Conservation (phyloP, 345 rosid genomes). For the Syzygium oleosum region DNA sequence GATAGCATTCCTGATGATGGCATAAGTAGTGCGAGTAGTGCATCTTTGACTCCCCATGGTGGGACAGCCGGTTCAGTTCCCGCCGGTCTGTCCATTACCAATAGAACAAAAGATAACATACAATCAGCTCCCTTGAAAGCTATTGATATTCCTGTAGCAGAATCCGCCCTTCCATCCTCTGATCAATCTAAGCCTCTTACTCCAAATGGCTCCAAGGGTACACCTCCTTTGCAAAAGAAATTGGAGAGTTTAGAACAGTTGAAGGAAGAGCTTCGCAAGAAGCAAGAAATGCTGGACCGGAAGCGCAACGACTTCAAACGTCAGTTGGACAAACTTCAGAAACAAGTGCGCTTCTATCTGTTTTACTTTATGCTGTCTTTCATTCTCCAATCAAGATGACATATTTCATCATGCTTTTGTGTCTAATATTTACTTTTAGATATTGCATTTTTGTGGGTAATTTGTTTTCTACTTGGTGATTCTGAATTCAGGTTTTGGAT, state of each 20-base stretch:
- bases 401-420: neutral
- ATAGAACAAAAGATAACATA: constrained; percentile 44
- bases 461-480: neutral
- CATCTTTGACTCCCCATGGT: constrained; percentile 30
- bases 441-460: neutral
- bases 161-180: constrained; percentile 22
- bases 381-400: neutral
- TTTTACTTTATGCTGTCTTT: neutral
- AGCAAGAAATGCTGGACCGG: constrained; percentile 87
- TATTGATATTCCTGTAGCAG: constrained; percentile 22
- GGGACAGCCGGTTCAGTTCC: constrained; percentile 25
- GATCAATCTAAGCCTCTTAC: constrained; percentile 40
- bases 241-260: constrained; percentile 62
- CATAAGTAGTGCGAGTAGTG: constrained; percentile 26
- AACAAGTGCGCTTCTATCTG: constrained; percentile 10
- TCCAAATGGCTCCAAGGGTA: constrained; percentile 44
- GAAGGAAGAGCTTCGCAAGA: constrained; percentile 83
- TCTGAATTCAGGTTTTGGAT: neutral
- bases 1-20: constrained; percentile 71
- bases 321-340: constrained; percentile 58
- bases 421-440: neutral
- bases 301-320: constrained; percentile 73
- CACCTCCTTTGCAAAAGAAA: constrained; percentile 61
- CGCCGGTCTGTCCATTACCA: constrained; percentile 23
- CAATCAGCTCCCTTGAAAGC: constrained; percentile 28